A percentile compares a stretch with the other conserved stretches of the same genome.
phyloP scores from a whole-genome alignment of 192 early-diverging fungal genomes.

The Pilobolus umbonatus region DNA sequence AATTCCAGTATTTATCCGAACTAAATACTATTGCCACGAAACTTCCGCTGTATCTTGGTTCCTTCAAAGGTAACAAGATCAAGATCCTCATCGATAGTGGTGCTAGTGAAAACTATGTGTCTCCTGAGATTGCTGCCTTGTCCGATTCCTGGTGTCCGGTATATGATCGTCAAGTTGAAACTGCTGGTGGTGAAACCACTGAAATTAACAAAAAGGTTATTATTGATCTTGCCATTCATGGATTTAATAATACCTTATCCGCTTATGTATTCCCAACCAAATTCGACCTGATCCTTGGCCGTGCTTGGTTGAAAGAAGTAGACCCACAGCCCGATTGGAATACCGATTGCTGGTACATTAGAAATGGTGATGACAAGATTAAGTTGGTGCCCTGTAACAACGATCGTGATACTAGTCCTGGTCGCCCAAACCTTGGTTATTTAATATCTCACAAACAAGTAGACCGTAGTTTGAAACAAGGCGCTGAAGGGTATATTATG shows the following conservation, averaged over 20 bases:
- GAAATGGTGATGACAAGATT: neutral
- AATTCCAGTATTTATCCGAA: neutral
- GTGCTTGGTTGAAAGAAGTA: neutral
- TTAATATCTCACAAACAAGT: neutral
- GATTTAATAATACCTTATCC: neutral
- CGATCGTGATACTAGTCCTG: too few species aligned
- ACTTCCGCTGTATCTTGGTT: neutral
- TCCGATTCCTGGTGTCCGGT: neutral
- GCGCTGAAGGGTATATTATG: neutral
- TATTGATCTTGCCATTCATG: neutral
- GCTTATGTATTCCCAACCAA: conserved; percentile 4
- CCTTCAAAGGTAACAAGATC: neutral
- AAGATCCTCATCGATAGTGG: neutral
- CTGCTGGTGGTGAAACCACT: neutral
- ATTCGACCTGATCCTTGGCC: conserved; percentile 6
- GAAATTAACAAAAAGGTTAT: neutral
- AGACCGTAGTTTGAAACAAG: neutral
- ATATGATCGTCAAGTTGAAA: neutral
- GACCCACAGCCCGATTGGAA: conserved; percentile 1
- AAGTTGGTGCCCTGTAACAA: too few species aligned
- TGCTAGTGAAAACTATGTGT: conserved; percentile 16
- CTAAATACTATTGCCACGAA: neutral
- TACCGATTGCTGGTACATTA: neutral
- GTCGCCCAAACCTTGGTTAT: neutral
- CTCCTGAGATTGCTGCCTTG: neutral